These are phyloP conservation scores for Penicillium longicatenatum DNA, from an alignment of 495 filamentous ascomycete species.

Conservation along the genomic window DNA sequence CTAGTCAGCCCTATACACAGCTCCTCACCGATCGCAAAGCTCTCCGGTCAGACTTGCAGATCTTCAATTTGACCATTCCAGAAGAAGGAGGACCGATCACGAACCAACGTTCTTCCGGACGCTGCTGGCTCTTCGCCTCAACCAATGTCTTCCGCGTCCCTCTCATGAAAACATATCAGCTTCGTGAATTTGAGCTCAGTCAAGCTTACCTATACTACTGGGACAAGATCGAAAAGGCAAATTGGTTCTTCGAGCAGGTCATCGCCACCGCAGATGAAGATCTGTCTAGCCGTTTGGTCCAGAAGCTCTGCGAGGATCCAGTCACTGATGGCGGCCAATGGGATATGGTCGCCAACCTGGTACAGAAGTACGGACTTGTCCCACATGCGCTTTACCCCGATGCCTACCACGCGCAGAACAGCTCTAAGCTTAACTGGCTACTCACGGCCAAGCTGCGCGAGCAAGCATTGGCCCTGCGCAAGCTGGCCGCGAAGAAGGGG, in stretches of 20 bases:
- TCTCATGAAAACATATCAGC: slow-evolving; percentile 75
- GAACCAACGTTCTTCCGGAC: slow-evolving; percentile 74
- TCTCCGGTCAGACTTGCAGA: slow-evolving; percentile 64
- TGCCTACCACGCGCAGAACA: slow-evolving; percentile 71
- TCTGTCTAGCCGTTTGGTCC: slow-evolving; percentile 68
- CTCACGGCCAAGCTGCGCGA: slow-evolving; percentile 87
- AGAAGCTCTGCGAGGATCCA: slow-evolving; percentile 63
- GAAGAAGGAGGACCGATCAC: slow-evolving; percentile 83
- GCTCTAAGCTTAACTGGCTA: slow-evolving; percentile 67
- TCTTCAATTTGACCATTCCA: slow-evolving; percentile 81
- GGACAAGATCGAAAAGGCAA: slow-evolving; percentile 92
- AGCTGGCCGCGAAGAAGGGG: slow-evolving; percentile 34
- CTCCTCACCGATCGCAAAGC: slow-evolving; percentile 53
- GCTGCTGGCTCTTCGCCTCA: slow-evolving; percentile 88
- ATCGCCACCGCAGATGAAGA: slow-evolving; percentile 68
- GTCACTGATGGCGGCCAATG: slow-evolving; percentile 85
- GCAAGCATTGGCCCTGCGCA: slow-evolving; percentile 66
- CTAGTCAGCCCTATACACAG: slow-evolving; percentile 53
- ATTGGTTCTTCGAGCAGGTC: slow-evolving; percentile 83
- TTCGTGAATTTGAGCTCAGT: slow-evolving; percentile 78
- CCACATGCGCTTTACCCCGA: slow-evolving; percentile 82
- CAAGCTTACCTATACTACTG: slow-evolving; percentile 93
- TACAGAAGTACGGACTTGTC: slow-evolving; percentile 80
- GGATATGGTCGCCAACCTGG: slow-evolving; percentile 90
- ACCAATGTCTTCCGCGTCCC: slow-evolving; percentile 87